A percentile compares a stretch with the other conserved stretches of the same genome.
These are phyloP conservation scores for Periconia sp. DNA, from an alignment of 2,329 filamentous ascomycete species.

Conservation along the genomic window DNA sequence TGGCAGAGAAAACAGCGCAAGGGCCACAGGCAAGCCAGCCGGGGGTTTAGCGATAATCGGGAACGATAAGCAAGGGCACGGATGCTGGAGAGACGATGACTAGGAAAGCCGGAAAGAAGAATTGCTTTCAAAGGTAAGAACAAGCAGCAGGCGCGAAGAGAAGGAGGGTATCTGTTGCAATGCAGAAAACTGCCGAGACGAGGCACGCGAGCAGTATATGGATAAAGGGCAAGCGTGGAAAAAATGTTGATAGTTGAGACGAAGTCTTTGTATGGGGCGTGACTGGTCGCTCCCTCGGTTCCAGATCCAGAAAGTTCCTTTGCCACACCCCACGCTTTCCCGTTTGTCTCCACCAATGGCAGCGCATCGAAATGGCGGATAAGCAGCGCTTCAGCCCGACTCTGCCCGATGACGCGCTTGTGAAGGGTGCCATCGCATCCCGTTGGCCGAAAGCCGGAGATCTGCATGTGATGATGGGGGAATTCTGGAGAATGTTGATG, in stretches of 20 bases:
- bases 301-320: conserved; percentile 4
- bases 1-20: conserved; percentile 18
- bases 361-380: conserved; percentile 2
- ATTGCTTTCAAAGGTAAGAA: background rate
- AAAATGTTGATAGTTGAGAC: background rate
- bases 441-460: conserved; percentile 7
- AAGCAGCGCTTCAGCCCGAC: conserved; percentile 11
- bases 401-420: conserved; percentile 23
- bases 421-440: background rate
- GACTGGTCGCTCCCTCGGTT: background rate
- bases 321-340: conserved; percentile 4
- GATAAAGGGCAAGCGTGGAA: conserved; percentile 1
- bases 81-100: background rate
- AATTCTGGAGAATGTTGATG: background rate
- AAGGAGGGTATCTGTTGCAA: background rate
- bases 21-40: conserved; percentile 4
- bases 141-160: no score
- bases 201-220: conserved; percentile 13
- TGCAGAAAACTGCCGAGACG: background rate
- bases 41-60: background rate
- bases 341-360: conserved; percentile 10
- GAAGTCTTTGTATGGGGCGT: background rate
- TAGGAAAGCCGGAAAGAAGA: conserved; percentile 1
- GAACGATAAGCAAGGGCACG: background rate
- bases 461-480: background rate